Evolutionary conservation across 441 rosid genomes (phyloP).

Genomic region (Bocquillonia castaneifolia): DNA sequence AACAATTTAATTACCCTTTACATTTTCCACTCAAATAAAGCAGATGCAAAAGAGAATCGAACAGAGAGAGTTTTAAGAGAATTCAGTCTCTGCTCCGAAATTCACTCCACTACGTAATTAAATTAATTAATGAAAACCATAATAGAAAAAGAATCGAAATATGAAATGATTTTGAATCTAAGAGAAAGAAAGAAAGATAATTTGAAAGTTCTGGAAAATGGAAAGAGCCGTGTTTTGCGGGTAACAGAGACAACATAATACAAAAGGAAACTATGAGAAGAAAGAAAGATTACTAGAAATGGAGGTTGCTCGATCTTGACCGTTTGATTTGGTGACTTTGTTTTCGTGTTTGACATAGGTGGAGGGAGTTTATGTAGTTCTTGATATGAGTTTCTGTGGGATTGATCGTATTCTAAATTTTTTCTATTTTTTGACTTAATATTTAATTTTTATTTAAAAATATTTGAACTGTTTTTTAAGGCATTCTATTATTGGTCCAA

Average conservation of each 20-base stretch:
- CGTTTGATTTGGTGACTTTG: background rate
- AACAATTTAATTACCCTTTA: conserved; percentile 6
- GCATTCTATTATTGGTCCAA: too few species aligned
- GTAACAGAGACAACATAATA: background rate
- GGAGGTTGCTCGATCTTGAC: background rate
- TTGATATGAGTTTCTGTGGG: too few species aligned
- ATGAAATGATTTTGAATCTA: background rate
- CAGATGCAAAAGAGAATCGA: conserved; percentile 1
- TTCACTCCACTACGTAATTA: too few species aligned
- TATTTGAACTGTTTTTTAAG: too few species aligned
- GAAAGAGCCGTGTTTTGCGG: conserved; percentile 7
- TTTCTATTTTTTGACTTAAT: too few species aligned
- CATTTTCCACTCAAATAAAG: background rate
- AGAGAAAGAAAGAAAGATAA: background rate
- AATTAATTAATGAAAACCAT: background rate
- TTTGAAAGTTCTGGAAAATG: conserved; percentile 10
- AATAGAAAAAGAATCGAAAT: background rate
- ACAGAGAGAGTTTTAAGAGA: conserved; percentile 7
- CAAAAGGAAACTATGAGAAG: too few species aligned
- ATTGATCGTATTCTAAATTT: too few species aligned
- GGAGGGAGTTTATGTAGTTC: too few species aligned
- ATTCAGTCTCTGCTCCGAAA: conserved; percentile 16
- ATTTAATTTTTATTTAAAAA: too few species aligned
- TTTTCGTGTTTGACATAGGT: background rate
- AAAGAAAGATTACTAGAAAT: background rate